phyloP scores from a whole-genome alignment of 305 asterid genomes.

The Fraxinus dipetala region DNA sequence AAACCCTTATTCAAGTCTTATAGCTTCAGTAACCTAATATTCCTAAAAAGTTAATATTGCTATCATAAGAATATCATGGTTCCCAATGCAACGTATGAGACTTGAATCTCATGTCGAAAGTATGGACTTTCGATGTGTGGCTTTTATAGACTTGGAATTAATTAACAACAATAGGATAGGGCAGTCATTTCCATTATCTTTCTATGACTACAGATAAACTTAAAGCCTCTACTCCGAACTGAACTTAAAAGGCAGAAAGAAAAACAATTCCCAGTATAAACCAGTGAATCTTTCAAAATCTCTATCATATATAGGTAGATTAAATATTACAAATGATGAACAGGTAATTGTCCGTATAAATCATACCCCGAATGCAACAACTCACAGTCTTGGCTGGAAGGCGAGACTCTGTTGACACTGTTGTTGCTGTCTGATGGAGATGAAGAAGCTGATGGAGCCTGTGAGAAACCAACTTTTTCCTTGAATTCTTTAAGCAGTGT shows the following conservation, averaged over 20 bases:
- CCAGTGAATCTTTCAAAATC: not conserved
- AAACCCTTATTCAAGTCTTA: not conserved
- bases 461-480: slow-evolving; percentile 87
- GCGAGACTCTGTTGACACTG: slow-evolving; percentile 40
- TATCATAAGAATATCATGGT: not conserved
- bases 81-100: too few species aligned
- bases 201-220: not conserved
- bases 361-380: slow-evolving; percentile 67
- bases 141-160: not conserved
- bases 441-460: slow-evolving; percentile 44
- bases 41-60: not conserved
- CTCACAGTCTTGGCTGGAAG: slow-evolving; percentile 52
- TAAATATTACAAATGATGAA: not conserved
- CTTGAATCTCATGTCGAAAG: too few species aligned
- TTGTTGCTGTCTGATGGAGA: slow-evolving; percentile 52
- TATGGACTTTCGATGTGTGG: too few species aligned
- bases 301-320: not conserved
- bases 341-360: not conserved
- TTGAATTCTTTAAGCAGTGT: slow-evolving; percentile 93
- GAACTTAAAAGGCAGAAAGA: not conserved
- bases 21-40: not conserved
- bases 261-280: not conserved
- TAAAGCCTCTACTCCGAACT: slow-evolving; percentile 12
- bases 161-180: not conserved
- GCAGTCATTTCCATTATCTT: not conserved